Evolutionary conservation across 2,329 filamentous ascomycete genomes (phyloP).

Genomic region (Colletotrichum cuscutae): DNA sequence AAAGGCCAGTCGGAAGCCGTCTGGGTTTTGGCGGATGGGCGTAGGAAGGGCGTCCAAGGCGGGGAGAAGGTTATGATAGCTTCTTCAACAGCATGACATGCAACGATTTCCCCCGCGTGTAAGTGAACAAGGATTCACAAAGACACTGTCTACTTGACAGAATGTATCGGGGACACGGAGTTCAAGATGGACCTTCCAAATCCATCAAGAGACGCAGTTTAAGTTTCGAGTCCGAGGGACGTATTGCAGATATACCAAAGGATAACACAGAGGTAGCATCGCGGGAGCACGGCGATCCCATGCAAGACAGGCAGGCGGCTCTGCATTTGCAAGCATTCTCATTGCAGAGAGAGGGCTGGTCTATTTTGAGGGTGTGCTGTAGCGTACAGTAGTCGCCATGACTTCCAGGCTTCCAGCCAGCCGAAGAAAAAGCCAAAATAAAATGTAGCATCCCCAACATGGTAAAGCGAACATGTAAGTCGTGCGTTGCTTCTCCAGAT

Average conservation of each 20-base stretch:
- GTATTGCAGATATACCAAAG: slow-evolving; percentile 7
- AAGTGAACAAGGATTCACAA: too few species aligned
- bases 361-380: not conserved
- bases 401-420: not conserved
- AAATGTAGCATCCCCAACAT: too few species aligned
- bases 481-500: slow-evolving; percentile 14
- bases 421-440: too few species aligned
- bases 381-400: not conserved
- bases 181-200: too few species aligned
- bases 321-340: too few species aligned
- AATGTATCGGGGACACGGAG: too few species aligned
- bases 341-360: too few species aligned
- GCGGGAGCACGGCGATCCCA: not conserved
- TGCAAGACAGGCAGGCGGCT: too few species aligned
- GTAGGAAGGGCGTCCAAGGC: not conserved
- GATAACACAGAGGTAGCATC: not conserved
- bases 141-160: not conserved
- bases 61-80: not conserved
- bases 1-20: not conserved
- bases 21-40: not conserved
- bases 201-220: not conserved
- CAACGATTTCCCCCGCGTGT: too few species aligned
- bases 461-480: too few species aligned
- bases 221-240: slow-evolving; percentile 6
- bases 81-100: too few species aligned